A percentile compares a stretch with the other conserved stretches of the same genome.
Evolutionary conservation across 2,329 filamentous ascomycete species (phyloP).

Genomic region (Coniella vitis): DNA sequence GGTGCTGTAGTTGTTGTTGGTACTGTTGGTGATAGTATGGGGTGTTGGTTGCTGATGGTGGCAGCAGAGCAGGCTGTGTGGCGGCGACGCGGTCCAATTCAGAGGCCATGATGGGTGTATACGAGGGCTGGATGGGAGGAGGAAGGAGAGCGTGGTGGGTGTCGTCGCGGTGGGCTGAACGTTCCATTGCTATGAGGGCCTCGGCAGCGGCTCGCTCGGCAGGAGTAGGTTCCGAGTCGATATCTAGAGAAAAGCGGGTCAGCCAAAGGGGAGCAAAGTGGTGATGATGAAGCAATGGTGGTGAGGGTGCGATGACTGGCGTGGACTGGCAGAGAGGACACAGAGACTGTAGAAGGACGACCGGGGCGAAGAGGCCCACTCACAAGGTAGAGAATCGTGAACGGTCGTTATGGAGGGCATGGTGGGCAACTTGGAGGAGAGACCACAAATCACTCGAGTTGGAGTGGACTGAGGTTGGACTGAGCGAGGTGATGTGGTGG

Average conservation of each 20-base stretch:
- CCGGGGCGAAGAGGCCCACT: too few relatives aligned
- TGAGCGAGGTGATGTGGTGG: too few relatives aligned
- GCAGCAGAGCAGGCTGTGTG: slow-evolving; percentile 19
- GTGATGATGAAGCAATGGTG: too few relatives aligned
- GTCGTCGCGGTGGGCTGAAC: slow-evolving; percentile 34
- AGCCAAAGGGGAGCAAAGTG: too few relatives aligned
- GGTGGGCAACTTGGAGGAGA: slow-evolving; percentile 18
- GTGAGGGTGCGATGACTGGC: too few relatives aligned
- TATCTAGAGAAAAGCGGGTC: slow-evolving; percentile 48
- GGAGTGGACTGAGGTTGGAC: too few relatives aligned
- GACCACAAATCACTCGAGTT: too few relatives aligned
- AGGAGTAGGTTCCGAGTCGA: slow-evolving; percentile 66
- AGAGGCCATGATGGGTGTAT: slow-evolving; percentile 58
- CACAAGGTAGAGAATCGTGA: slow-evolving; percentile 79
- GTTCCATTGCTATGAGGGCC: slow-evolving; percentile 63
- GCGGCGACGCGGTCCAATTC: slow-evolving; percentile 63
- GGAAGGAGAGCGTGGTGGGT: slow-evolving; percentile 54
- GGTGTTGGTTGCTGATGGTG: too few relatives aligned
- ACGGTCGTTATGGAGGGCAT: slow-evolving; percentile 65
- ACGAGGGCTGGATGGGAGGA: slow-evolving; percentile 42
- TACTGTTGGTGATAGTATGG: too few relatives aligned
- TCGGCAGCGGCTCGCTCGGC: slow-evolving; percentile 59
- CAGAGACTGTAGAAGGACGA: too few relatives aligned
- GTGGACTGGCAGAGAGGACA: too few relatives aligned
- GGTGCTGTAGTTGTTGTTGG: too few relatives aligned